A percentile compares a stretch with the other conserved stretches of the same genome.
Conservation (phyloP, 2,329 filamentous ascomycete species). For the Chaetomium sp. region DNA sequence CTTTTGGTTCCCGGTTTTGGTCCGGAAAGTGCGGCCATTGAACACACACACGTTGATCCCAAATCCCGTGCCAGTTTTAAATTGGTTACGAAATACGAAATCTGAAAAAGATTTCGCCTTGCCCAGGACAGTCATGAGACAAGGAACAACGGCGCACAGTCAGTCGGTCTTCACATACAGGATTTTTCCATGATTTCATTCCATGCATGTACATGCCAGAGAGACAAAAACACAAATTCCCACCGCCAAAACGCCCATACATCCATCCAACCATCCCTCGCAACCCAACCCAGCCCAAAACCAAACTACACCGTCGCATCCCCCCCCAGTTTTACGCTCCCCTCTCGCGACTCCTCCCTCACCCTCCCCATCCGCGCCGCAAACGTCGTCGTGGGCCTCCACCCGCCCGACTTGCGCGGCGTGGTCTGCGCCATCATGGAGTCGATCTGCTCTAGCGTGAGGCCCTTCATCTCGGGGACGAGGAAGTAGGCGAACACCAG, state of each 20-base stretch:
- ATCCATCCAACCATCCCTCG: background rate
- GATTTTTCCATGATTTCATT: background rate
- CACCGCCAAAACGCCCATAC: conserved; percentile 1
- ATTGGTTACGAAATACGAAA: background rate
- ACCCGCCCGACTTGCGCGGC: conserved; percentile 32
- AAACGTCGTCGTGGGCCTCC: conserved; percentile 36
- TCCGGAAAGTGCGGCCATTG: background rate
- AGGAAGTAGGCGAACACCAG: conserved; percentile 37
- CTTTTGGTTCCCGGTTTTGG: background rate
- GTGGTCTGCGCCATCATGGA: conserved; percentile 38
- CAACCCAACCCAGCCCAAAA: background rate
- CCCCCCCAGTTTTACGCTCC: background rate
- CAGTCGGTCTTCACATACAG: background rate
- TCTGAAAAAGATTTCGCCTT: background rate
- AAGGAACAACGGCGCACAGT: background rate
- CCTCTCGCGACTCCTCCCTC: background rate
- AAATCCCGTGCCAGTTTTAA: background rate
- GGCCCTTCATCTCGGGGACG: conserved; percentile 39
- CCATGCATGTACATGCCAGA: background rate
- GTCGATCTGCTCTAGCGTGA: conserved; percentile 39
- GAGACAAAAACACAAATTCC: background rate
- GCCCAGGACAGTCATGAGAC: background rate
- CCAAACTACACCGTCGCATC: background rate
- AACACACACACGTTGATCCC: background rate
- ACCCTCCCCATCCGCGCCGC: conserved; percentile 36